Percentiles rank a stretch among this genome's conserved stretches.
Evolutionary conservation across 495 filamentous ascomycete species (phyloP).

Genomic region (Astrothelium subdiscretum): DNA sequence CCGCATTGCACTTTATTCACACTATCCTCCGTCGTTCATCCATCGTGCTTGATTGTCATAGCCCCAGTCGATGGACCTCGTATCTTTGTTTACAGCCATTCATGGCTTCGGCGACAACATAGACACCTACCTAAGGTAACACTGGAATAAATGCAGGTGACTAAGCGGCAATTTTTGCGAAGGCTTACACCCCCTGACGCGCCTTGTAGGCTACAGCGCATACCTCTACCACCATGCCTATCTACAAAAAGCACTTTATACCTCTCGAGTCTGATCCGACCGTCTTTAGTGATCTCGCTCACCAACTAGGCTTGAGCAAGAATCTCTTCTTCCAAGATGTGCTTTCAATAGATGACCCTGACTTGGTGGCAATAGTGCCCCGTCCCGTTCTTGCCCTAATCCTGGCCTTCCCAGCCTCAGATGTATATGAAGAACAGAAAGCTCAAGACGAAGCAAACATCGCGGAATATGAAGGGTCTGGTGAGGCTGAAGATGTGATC

Average conservation of each 20-base stretch:
- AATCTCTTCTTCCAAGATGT: slow-evolving; percentile 68
- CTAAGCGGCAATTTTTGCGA: neutral
- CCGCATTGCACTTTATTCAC: no score
- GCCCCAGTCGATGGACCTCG: no score
- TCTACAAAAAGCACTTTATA: slow-evolving; percentile 9
- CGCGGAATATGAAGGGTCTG: slow-evolving; percentile 38
- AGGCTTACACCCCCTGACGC: no score
- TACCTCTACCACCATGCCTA: neutral
- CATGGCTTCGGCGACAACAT: no score
- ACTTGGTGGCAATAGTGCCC: slow-evolving; percentile 54
- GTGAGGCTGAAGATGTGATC: slow-evolving; percentile 49
- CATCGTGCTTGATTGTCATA: no score
- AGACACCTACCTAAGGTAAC: neutral
- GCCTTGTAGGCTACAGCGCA: neutral
- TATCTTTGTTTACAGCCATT: no score
- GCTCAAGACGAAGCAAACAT: slow-evolving; percentile 46
- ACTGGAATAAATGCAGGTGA: neutral
- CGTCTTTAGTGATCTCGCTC: slow-evolving; percentile 65
- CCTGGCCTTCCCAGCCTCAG: slow-evolving; percentile 66
- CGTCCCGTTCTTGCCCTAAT: slow-evolving; percentile 71
- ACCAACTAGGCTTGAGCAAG: slow-evolving; percentile 59
- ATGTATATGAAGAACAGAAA: slow-evolving; percentile 54
- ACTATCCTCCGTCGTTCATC: no score
- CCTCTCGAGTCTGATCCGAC: slow-evolving; percentile 47
- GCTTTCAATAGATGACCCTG: slow-evolving; percentile 67